phyloP scores from a whole-genome alignment of 2,329 filamentous ascomycete genomes.

The Apiospora marii region DNA sequence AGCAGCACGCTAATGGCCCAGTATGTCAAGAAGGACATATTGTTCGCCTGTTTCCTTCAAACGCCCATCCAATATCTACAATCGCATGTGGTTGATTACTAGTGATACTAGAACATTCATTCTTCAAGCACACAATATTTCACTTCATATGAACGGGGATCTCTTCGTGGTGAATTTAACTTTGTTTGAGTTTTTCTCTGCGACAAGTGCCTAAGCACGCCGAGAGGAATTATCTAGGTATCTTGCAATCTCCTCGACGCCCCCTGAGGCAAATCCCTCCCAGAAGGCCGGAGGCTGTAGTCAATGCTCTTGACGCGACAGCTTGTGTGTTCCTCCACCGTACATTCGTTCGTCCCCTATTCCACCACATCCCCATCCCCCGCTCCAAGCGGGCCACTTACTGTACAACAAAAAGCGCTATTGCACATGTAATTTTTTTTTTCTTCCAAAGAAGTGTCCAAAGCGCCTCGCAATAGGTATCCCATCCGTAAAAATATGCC shows the following conservation, averaged over 20 bases:
- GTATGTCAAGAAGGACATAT: too few relatives aligned
- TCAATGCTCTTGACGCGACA: conserved; percentile 1
- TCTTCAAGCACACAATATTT: neutral
- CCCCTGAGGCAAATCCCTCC: neutral
- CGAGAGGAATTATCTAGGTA: neutral
- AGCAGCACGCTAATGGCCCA: too few relatives aligned
- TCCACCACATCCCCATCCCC: neutral
- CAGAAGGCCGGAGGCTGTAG: conserved; percentile 24
- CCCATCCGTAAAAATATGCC: conserved; percentile 21
- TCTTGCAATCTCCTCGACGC: conserved; percentile 21
- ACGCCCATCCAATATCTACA: too few relatives aligned
- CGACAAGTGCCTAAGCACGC: neutral
- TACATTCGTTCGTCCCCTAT: conserved; percentile 3
- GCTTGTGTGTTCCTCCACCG: conserved; percentile 8
- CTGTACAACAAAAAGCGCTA: conserved; percentile 16
- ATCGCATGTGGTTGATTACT: neutral
- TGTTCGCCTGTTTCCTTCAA: too few relatives aligned
- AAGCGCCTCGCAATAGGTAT: conserved; percentile 3
- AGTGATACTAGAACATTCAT: neutral
- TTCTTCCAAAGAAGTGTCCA: neutral
- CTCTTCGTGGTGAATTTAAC: neutral
- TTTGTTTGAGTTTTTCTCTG: conserved; percentile 18
- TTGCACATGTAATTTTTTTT: neutral
- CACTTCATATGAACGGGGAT: neutral
- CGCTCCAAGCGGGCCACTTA: neutral